Base-by-base conservation (phyloP, 23 red algal genomes). In the Porphyridium purpureum region DNA sequence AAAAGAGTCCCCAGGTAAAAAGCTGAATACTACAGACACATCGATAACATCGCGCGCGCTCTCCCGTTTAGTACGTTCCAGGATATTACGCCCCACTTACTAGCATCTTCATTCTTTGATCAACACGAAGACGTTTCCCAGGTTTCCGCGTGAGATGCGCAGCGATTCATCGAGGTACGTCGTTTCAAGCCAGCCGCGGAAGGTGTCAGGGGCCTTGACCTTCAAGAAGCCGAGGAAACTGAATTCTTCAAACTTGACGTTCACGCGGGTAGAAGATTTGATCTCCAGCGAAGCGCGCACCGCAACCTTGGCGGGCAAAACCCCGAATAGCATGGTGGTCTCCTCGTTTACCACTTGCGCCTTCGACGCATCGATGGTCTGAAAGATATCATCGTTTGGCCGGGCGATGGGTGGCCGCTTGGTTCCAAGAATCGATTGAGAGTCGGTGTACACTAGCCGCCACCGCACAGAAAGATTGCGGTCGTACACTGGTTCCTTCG, bases 381-480 rank as follows among this genome's bases (percentile, higher is more conserved):
- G 86, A 34, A 66, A 72, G 25, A 93, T 75, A 4, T 30, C 21
- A 20, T 70, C 44, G 6, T 35, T 33, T 7, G 74, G 66, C 7
- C 70, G 86, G 2, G 76, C 36, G 47, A 74, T 55, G 2, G 28
- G 35, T 44, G 75, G 86, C 5, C 32, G 54, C 20, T 36, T 50
- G 33, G 55, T 56, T 26, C 67, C 69, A 2, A 93, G 44, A 47
- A 93, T 73, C 42, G 41, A 55, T 0, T 31, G 62, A 14, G 86
- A 93, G 17, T 73, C 78, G 24, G 74, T 93, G 66, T 93, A 93
- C 21, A 93, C 33, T 23, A 82, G 62, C 47, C 75, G 61, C 86
- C 86, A 93, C 8, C 35, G 38, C 19, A 34, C 75, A 3, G 49
- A 55, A 11, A 81, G 47, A 30, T 81, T 66, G n/a, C 62, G 50